Base-by-base conservation (phyloP, 192 early-diverging fungal species). In the Diversispora epigaea region DNA sequence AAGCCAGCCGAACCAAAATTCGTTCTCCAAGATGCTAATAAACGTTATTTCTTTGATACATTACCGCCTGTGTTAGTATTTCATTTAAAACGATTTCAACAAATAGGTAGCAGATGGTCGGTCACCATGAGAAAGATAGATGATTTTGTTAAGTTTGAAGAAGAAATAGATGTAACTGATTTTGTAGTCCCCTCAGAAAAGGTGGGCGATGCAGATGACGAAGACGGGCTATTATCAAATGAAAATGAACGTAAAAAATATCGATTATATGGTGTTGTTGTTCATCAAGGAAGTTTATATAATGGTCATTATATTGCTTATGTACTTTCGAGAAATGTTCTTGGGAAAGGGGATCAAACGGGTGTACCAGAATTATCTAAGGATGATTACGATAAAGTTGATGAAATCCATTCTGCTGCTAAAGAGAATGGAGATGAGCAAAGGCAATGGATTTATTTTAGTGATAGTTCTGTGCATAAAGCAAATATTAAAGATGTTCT, bases 21-120 rank as follows among this genome's bases (percentile, higher is more conserved):
- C 21, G 65, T 82, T 12, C 71, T 82, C 3, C 80, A 77, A 0
- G 72, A 52, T n/a, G 83, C 83, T 6, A 78, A 80, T 39, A 81
- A 81, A 25, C 76, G 83, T 6, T 82, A 82, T 54, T 52, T 84
- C 15, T 49, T 84, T 17, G 77, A 77, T 15, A 77, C 58, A 9
- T 68, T 78, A 25, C 83, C 83, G 1, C 79, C 78, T 9, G 81
- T 81, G 2, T 46, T 84, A 14, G 78, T 84, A 8, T 56, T 84
- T 17, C 83, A 84, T 41, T 50, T 84, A 15, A 84, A 84, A 56
- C 71, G 83, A 45, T 84, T 84, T 58, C 76, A 81, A 64, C 83
- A 84, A 46, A 73, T 79, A 4, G 40, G 63, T 6, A 56, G 76
- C 6, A 43, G 67, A 10, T 71, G 73, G 32, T 73, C 68, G 57